Conservation (phyloP, 78 protist genomes). For the Pelomyxa schiedti region DNA sequence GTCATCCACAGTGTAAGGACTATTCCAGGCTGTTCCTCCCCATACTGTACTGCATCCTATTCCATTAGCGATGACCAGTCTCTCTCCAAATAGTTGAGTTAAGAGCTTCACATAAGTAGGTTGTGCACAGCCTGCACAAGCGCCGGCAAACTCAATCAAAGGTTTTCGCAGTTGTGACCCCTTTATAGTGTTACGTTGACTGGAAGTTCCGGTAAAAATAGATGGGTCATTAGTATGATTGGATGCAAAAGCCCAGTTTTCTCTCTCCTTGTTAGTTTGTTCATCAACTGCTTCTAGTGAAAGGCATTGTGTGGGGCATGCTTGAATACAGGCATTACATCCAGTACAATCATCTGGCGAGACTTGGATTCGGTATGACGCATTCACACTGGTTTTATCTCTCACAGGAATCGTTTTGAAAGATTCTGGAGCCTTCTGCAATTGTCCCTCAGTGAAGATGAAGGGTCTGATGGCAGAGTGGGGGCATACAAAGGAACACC, state of each 20-base stretch:
- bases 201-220: too few species aligned
- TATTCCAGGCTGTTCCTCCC: constrained; percentile 31
- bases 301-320: constrained; percentile 57
- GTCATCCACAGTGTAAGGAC: constrained; percentile 46
- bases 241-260: background rate
- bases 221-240: too few species aligned
- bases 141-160: constrained; percentile 52
- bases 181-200: background rate
- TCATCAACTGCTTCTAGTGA: background rate
- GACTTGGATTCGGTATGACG: constrained; percentile 45
- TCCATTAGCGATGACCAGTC: constrained; percentile 63
- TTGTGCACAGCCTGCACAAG: constrained; percentile 71
- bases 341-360: constrained; percentile 60
- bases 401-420: constrained; percentile 3
- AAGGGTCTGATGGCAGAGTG: constrained; percentile 51
- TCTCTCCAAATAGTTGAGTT: constrained; percentile 59
- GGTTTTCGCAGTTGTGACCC: constrained; percentile 10
- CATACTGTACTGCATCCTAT: constrained; percentile 68
- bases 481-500: constrained; percentile 55
- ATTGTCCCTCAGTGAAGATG: constrained; percentile 17
- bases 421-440: background rate
- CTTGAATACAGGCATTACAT: constrained; percentile 46
- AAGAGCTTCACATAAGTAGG: constrained; percentile 48
- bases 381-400: constrained; percentile 12
- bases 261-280: background rate